Percentiles rank a stretch among this genome's conserved stretches.
These are phyloP conservation scores for Peronospora destructor DNA, from an alignment of 352 stramenopile species.

Conservation along the genomic window DNA sequence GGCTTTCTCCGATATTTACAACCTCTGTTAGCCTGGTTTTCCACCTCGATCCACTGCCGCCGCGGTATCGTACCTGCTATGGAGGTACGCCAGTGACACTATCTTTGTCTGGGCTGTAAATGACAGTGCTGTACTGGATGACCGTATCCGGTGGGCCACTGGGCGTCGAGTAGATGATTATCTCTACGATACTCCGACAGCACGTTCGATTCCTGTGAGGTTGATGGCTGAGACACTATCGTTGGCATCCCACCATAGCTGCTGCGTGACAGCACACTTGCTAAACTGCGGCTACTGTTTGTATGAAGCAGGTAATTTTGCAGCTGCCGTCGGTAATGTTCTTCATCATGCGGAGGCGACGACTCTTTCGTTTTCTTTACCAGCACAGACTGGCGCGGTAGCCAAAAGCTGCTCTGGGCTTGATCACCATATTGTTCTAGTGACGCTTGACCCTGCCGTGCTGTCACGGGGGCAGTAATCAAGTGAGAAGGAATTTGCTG, in stretches of 20 bases:
- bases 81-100: no score
- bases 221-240: conserved; percentile 13
- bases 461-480: background rate
- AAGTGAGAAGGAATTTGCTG: conserved; percentile 9
- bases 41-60: no score
- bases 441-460: conserved; percentile 11
- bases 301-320: conserved; percentile 55
- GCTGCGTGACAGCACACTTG: conserved; percentile 37
- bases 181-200: conserved; percentile 22
- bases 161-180: conserved; percentile 13
- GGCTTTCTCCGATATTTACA: no score
- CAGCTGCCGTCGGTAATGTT: conserved; percentile 62
- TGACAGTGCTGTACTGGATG: no score
- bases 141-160: conserved; percentile 9
- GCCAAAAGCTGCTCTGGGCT: conserved; percentile 26
- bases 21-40: no score
- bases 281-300: conserved; percentile 40
- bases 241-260: conserved; percentile 27
- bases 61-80: no score
- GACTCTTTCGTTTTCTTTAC: conserved; percentile 20
- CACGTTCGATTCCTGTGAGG: conserved; percentile 24
- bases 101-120: no score
- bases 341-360: conserved; percentile 35
- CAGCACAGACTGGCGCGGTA: conserved; percentile 21
- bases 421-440: conserved; percentile 17